Evolutionary conservation across 139 green algal genomes (phyloP).

Genomic region (Closterium sp.): DNA sequence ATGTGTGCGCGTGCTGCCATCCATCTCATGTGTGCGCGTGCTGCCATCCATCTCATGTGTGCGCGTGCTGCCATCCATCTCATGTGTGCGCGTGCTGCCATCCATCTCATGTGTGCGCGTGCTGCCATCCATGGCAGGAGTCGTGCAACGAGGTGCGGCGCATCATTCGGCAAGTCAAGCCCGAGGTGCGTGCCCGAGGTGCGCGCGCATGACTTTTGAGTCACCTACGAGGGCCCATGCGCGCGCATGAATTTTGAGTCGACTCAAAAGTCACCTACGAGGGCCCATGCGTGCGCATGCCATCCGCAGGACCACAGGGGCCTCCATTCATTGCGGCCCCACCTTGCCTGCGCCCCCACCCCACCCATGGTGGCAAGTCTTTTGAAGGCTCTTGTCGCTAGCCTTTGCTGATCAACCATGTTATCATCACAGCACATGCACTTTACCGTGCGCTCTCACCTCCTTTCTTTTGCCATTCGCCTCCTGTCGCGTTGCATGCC

Average conservation of each 20-base stretch:
- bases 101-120: not conserved
- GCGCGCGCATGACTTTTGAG: too few relatives aligned
- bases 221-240: too few relatives aligned
- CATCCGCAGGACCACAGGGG: too few relatives aligned
- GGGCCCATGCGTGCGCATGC: too few relatives aligned
- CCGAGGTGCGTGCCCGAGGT: conserved; percentile 12
- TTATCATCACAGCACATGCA: not conserved
- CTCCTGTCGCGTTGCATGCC: too few relatives aligned
- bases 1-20: too few relatives aligned
- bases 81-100: too few relatives aligned
- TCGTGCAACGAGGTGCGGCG: conserved; percentile 31
- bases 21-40: too few relatives aligned
- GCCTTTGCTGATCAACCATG: not conserved
- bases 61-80: too few relatives aligned
- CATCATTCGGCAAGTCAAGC: conserved; percentile 21
- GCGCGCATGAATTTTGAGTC: too few relatives aligned
- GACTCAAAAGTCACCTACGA: too few relatives aligned
- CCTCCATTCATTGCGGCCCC: not conserved
- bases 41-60: too few relatives aligned
- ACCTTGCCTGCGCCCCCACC: not conserved
- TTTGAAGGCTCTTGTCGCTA: not conserved
- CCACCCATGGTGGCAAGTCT: not conserved
- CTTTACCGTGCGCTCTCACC: not conserved
- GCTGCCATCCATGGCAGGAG: conserved; percentile 11
- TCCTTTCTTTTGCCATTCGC: not conserved